Base-by-base conservation (phyloP, 1,284 basidiomycete genomes). In the Ustilago crameri region DNA sequence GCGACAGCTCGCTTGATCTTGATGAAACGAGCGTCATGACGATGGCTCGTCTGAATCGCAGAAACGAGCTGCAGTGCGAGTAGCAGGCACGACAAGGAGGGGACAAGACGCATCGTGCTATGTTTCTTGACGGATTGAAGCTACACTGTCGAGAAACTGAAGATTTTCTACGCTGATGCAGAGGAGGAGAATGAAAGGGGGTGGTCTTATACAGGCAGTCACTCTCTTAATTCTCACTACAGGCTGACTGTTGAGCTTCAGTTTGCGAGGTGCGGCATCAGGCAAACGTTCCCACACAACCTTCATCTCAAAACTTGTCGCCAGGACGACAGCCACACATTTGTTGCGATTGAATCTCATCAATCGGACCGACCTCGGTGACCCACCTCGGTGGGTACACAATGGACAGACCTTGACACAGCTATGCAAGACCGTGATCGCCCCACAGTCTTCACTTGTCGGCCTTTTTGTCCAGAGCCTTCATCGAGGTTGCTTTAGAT, bases 1-100 rank as follows among this genome's bases (percentile, higher is more conserved):
- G 38, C 23, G 30, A 57, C 35, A 3, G n/a, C 20, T 24, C 57
- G 52, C 26, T 46, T 52, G 0, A 57, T 24, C 40, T 67, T 52
- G 37, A 43, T 44, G 40, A 67, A 50, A 22, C 57, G 23, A 24
- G 45, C 23, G 5, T 52, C 47, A 10, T 55, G 24, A 2, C 48
- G 44, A 9, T 43, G 41, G 9, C 52, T 27, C 15, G 12, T n/a
- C 2, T 38, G 52, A 3, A 48, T 22, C 22, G 64, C 64, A 12
- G 37, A 45, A 14, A 57, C 50, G 1, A 57, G n/a, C 53, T 67
- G 57, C n/a, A 61, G 7, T 1, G 32, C 23, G 9, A 61, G n/a
- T 22, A 57, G 9, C 10, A 67, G 27, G 0, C 34, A 15, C 2
- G 10, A 34, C n/a, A 67, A 57, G 24, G 53, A 5, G 17, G 50